A percentile compares a stretch with the other conserved stretches of the same genome.
phyloP scores from a whole-genome alignment of 2,329 filamentous ascomycete genomes.

The Bertia moriformis region DNA sequence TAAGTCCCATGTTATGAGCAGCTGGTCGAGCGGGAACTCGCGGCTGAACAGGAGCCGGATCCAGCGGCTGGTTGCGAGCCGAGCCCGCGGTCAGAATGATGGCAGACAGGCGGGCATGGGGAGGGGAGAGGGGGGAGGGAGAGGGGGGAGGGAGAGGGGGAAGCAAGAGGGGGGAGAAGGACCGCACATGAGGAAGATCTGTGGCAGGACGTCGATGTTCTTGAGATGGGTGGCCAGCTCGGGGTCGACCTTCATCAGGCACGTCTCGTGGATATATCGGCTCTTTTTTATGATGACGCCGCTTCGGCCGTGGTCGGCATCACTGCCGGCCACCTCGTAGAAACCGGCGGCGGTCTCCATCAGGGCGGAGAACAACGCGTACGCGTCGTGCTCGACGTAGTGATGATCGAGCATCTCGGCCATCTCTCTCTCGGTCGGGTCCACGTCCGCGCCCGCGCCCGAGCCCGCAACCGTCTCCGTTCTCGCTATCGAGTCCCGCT shows the following conservation, averaged over 20 bases:
- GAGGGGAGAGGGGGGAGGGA: slow-evolving; percentile 3
- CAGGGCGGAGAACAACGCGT: slow-evolving; percentile 67
- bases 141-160: slow-evolving; percentile 2
- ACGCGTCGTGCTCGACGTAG: slow-evolving; percentile 82
- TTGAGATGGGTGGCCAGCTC: slow-evolving; percentile 69
- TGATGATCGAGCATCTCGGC: slow-evolving; percentile 52
- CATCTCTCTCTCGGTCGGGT: slow-evolving; percentile 35
- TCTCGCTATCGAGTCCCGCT: slow-evolving; percentile 59
- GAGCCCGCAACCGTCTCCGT: too few species aligned
- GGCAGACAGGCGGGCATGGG: neutral
- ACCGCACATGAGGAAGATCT: slow-evolving; percentile 79
- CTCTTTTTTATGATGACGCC: slow-evolving; percentile 67
- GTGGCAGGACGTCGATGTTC: slow-evolving; percentile 77
- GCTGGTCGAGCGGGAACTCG: slow-evolving; percentile 78
- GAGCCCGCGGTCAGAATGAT: slow-evolving; percentile 2
- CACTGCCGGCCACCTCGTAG: slow-evolving; percentile 49
- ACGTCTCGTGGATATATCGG: slow-evolving; percentile 71
- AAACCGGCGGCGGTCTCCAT: slow-evolving; percentile 81
- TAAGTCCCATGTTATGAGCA: slow-evolving; percentile 77
- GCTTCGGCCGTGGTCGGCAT: slow-evolving; percentile 17
- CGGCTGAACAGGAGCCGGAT: slow-evolving; percentile 82
- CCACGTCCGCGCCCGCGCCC: slow-evolving; percentile 14
- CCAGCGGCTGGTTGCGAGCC: slow-evolving; percentile 53
- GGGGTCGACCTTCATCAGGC: slow-evolving; percentile 67
- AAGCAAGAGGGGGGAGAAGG: neutral